Evolutionary conservation across 2,329 filamentous ascomycete genomes (phyloP), one percentile per base, ranked within the genome.

Genomic region (Ophiostoma piceae): DNA sequence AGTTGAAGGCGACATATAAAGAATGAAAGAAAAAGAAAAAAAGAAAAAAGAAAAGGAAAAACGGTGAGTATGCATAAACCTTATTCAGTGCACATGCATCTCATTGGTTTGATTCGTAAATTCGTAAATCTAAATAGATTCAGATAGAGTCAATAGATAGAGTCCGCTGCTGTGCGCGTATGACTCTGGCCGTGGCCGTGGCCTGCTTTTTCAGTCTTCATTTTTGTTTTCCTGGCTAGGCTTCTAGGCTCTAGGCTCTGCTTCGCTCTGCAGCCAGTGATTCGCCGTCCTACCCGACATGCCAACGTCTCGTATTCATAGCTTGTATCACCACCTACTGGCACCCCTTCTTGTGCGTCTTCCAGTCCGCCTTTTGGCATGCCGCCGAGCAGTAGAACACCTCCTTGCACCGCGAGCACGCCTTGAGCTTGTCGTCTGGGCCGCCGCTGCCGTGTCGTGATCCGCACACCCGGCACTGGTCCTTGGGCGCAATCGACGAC

Each of bases 281-380:
- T 19, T 32, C 26, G 11, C 57, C 14, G 57, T 62, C 57, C 57
- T 29, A 62, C 57, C 26, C 57, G 57, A 35, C 57, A 62, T 62
- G 57, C 57, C 57, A 62, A 62, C 57, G 57, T 65, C 35, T 65
- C 62, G 62, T 65, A 37, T 37, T 39, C 62, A 65, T 57, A 3
- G 12, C 62, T 47, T 16, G 43, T 47, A 16, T 4, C 43, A 47
- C 43, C 1, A 37, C 32, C 8, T 37, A 35, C 29, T 39, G 74
- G 67, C 82, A 84, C 72, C 82, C 80, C 71, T 76, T 77, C 51
- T 80, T 76, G 74, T 88, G 85, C 74, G 78, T 81, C 74, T 80
- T 83, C 85, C 85, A 87, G 70, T 86, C 82, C 72, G 77, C 79
- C 75, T 80, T 82, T 79, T 87, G 85, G 69, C 85, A 88, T 67